Base-by-base conservation (phyloP, 2,329 filamentous ascomycete species). In the Microcyclospora tardicrescens region DNA sequence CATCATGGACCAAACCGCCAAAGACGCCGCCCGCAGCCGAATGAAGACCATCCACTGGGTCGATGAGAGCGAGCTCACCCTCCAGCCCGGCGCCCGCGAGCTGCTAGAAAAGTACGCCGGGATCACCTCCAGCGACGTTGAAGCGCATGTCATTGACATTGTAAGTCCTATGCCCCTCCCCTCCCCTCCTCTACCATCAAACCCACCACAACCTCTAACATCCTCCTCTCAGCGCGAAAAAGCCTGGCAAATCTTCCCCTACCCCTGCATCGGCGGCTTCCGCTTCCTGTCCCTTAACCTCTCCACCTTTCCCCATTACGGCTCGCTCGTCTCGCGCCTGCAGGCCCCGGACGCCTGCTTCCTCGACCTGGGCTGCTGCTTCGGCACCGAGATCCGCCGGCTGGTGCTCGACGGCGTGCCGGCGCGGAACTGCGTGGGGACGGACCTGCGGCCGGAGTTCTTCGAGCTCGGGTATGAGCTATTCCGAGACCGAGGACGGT, bases 311-410 rank as follows among this genome's bases (percentile, higher is more conserved):
- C 37, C 43, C 2, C 34, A 43, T 24, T 60, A 59, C 29, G 35
- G 41, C 10, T 45, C 51, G 27, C 47, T 59, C 8, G 39, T 60
- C 2, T 24, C 42, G 10, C 41, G 46, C 15, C 34, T 54, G 45
- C 43, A 50, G 33, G 43, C 38, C 12, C 40, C 63, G 33, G 33
- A 47, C 4, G 59, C 62, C 36, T 56, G 44, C 9, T 48, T 63
- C 4, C 52, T 64, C 12, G 62, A 65, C 40, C 42, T 65, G 2
- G 62, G 61, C 4, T 63, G 60, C 29, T 61, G 59, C 42, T 55
- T 64, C 19, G 61, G 53, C 0, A 61, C 63, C 42, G 61, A 65
- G 28, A 45, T 65, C 2, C 58, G 62, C 12, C 57, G 60, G 16
- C 46, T 65, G 12, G 52, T 55, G 10, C 39, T 51, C 16, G 62